Evolutionary conservation across 345 rosid genomes (phyloP).

Genomic region (Moringa oleifera): DNA sequence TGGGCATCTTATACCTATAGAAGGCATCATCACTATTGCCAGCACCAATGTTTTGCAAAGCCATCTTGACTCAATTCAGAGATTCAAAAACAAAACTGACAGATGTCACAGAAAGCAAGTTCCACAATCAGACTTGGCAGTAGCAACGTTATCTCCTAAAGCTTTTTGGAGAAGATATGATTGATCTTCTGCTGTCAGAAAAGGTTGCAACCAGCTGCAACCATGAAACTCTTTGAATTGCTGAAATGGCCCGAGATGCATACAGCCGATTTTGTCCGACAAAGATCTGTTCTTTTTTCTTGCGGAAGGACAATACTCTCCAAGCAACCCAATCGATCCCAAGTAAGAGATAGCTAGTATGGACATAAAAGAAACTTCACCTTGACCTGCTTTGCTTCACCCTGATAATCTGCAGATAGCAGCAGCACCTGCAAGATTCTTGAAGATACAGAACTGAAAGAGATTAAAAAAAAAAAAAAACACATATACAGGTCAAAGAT

Average conservation of each 20-base stretch:
- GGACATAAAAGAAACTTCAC: slow-evolving; percentile 49
- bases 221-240: slow-evolving; percentile 17
- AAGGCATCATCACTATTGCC: slow-evolving; percentile 77
- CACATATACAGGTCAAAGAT: not conserved
- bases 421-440: slow-evolving; percentile 12
- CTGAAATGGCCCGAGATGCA: slow-evolving; percentile 31
- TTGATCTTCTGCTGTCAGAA: slow-evolving; percentile 11
- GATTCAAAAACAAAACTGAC: not conserved
- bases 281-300: slow-evolving; percentile 33
- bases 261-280: slow-evolving; percentile 26
- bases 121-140: not conserved
- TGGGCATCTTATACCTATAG: slow-evolving; percentile 79
- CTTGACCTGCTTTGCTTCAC: slow-evolving; percentile 26
- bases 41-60: slow-evolving; percentile 74
- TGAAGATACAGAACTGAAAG: not conserved
- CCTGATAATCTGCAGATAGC: slow-evolving; percentile 17
- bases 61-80: slow-evolving; percentile 35
- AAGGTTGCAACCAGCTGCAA: slow-evolving; percentile 38
- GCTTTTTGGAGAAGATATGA: slow-evolving; percentile 4
- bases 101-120: slow-evolving; percentile 3
- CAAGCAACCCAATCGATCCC: slow-evolving; percentile 48
- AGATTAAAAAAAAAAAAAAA: not conserved
- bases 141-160: slow-evolving; percentile 7
- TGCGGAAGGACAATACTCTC: slow-evolving; percentile 37
- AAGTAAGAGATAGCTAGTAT: slow-evolving; percentile 30